These are phyloP conservation scores for Rhodamnia rubescens DNA, from an alignment of 345 rosid species.

Conservation along the genomic window DNA sequence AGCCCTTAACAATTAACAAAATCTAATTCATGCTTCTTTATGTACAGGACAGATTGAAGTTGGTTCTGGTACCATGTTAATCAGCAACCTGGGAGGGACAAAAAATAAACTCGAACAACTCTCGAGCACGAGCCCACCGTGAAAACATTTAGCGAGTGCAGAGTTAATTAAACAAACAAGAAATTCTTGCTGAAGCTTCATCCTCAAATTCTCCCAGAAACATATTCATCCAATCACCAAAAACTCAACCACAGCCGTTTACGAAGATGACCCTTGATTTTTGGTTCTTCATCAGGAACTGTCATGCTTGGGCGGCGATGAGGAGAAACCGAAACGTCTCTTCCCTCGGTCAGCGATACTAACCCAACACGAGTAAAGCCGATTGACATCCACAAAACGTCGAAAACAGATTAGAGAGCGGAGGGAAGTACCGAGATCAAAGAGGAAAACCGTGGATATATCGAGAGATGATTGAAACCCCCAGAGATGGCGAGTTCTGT, in stretches of 20 bases:
- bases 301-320: background rate
- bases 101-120: too few species aligned
- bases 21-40: background rate
- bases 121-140: too few species aligned
- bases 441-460: background rate
- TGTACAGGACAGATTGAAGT: background rate
- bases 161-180: too few species aligned
- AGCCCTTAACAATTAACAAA: background rate
- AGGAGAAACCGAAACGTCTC: too few species aligned
- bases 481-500: background rate
- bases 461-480: background rate
- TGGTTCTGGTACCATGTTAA: background rate
- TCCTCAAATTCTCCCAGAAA: background rate
- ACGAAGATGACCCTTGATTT: background rate
- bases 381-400: background rate
- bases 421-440: background rate
- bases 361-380: background rate
- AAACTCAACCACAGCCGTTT: background rate
- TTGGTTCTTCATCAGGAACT: background rate
- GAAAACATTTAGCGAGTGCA: too few species aligned
- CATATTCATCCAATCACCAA: background rate
- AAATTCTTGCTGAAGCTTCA: too few species aligned
- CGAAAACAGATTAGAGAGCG: background rate
- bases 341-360: background rate
- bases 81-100: too few species aligned